Base-by-base conservation (phyloP, 306 rosid species). In the Begonia masoniana region DNA sequence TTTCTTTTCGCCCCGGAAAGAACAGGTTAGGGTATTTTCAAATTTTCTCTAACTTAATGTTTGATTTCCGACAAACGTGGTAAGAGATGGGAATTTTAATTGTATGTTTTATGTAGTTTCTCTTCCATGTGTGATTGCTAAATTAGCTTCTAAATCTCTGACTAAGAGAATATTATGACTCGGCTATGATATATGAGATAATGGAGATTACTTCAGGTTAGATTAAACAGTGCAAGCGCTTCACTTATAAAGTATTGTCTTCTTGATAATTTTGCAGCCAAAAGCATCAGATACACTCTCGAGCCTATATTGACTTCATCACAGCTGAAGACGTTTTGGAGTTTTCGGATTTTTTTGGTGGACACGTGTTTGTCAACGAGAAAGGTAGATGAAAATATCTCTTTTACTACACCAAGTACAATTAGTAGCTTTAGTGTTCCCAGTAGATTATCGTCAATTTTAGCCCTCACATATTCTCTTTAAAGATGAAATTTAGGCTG, bases 301-400 rank as follows among this genome's bases (percentile, higher is more conserved):
- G 96, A 56, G 99, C 99, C 1, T 91, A 91, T 65, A 63, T 91
- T 54, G 76, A 81, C 62, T 86, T 91, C 76, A 81, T 74, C 15
- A 50, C 56, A 57, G 69, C 96, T 4, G 79, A 70, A 55, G 99
- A 81, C 67, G 99, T 91, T 57, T 60, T 81, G 11, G 86, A 91
- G 68, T 91, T 91, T 61, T 94, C 96, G 0, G 78, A 79, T 49
- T 83, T 79, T 71, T 91, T 86, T 60, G 75, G 81, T 36, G 94
- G 99, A 13, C 99, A 86, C 31, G 74, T 86, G 61, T 91, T 91
- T 63, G 99, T 91, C 56, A 91, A 83, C 61, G 96, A 91, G 74
- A 83, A 80, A 76, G 99, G 99, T 91, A 56, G 50, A 26, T 54
- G 7, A 12, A 46, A 52, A 12, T 42, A 39, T 46, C 16, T 64